A percentile compares a stretch with the other conserved stretches of the same genome.
Conservation (phyloP, 495 filamentous ascomycete species). For the Umbilicaria muhlenbergii region DNA sequence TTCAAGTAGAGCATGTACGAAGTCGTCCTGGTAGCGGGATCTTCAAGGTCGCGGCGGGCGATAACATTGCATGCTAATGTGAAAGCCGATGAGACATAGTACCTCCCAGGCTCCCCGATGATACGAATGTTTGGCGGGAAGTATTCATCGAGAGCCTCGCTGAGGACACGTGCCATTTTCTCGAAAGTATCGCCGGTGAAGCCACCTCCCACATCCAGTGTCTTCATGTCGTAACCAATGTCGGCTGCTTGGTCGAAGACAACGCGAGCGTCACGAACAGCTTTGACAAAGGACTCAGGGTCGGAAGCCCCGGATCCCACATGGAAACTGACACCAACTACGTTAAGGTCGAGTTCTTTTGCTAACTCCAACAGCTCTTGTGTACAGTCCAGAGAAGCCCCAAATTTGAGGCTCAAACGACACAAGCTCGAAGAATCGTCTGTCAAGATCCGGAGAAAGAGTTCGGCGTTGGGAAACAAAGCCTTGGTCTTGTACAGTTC, state of each 20-base stretch:
- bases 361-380: constrained; percentile 65
- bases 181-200: constrained; percentile 85
- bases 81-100: constrained; percentile 86
- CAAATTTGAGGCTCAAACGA: constrained; percentile 92
- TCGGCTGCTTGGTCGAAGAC: constrained; percentile 79
- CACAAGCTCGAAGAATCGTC: constrained; percentile 92
- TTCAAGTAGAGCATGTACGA: constrained; percentile 96
- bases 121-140: constrained; percentile 75
- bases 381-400: constrained; percentile 71
- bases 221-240: constrained; percentile 67
- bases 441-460: constrained; percentile 85
- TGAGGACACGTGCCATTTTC: constrained; percentile 66
- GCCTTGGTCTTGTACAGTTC: constrained; percentile 96
- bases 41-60: constrained; percentile 73
- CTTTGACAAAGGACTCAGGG: constrained; percentile 71
- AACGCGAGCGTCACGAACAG: constrained; percentile 69
- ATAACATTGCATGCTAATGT: constrained; percentile 89
- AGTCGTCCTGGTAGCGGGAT: constrained; percentile 36
- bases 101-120: constrained; percentile 93
- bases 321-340: constrained; percentile 95
- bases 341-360: constrained; percentile 77
- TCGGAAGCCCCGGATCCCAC: constrained; percentile 93
- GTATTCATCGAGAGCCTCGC: constrained; percentile 65
- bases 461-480: constrained; percentile 72
- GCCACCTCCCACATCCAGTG: constrained; percentile 87